Percentiles rank a stretch among this genome's conserved stretches.
Evolutionary conservation across 805 yeast species (phyloP).

Genomic region (Kuraishia piskuri): DNA sequence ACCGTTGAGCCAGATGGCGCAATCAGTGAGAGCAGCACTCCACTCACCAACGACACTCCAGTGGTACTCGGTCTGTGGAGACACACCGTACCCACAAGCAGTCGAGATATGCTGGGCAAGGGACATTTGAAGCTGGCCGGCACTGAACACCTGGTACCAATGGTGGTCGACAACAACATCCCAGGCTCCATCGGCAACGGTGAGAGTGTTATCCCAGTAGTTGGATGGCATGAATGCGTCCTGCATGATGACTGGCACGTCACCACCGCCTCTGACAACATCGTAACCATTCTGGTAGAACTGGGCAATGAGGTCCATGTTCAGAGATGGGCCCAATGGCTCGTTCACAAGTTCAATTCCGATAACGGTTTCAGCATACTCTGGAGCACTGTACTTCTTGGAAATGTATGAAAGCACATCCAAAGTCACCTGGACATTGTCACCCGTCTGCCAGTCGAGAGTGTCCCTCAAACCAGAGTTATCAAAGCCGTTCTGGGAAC

Average conservation of each 20-base stretch:
- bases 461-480: slow-evolving; percentile 79
- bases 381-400: slow-evolving; percentile 39
- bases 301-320: slow-evolving; percentile 30
- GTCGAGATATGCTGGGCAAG: slow-evolving; percentile 54
- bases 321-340: slow-evolving; percentile 50
- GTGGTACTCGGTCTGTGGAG: slow-evolving; percentile 27
- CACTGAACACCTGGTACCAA: slow-evolving; percentile 79
- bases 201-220: slow-evolving; percentile 43
- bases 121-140: slow-evolving; percentile 44
- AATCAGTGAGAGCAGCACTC: slow-evolving; percentile 66
- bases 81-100: slow-evolving; percentile 42
- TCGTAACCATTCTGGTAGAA: slow-evolving; percentile 35
- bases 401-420: slow-evolving; percentile 41
- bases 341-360: slow-evolving; percentile 70
- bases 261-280: slow-evolving; percentile 28
- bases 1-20: slow-evolving; percentile 64
- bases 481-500: slow-evolving; percentile 94
- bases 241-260: slow-evolving; percentile 45
- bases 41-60: slow-evolving; percentile 62
- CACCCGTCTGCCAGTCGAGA: slow-evolving; percentile 36
- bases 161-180: slow-evolving; percentile 82
- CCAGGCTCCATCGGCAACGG: slow-evolving; percentile 32
- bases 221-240: slow-evolving; percentile 56
- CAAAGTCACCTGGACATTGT: slow-evolving; percentile 38
- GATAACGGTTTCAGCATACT: slow-evolving; percentile 47